Percentiles rank a stretch among this genome's conserved stretches.
Conservation (phyloP, 495 filamentous ascomycete species). For the Tuber aestivum region DNA sequence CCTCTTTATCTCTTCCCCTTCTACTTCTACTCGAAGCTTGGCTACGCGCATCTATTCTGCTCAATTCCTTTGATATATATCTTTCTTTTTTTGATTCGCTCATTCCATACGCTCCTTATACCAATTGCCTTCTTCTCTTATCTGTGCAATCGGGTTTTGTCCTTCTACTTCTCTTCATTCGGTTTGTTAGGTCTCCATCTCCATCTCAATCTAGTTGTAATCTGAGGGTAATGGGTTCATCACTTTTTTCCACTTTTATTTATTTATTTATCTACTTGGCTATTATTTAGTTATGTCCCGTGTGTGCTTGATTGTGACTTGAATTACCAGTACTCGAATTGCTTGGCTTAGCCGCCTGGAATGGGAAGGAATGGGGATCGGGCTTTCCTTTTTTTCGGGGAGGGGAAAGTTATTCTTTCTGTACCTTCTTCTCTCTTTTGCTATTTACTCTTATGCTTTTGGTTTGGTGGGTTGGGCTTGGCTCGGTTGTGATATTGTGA, state of each 20-base stretch:
- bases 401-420: neutral
- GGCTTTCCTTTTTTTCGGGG: neutral
- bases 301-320: neutral
- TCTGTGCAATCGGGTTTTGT: conserved; percentile 22
- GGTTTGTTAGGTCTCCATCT: conserved; percentile 3
- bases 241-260: conserved; percentile 2
- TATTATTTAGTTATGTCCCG: neutral
- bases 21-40: neutral
- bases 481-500: neutral
- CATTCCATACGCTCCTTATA: conserved; percentile 16
- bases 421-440: neutral
- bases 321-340: neutral
- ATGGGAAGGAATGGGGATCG: neutral
- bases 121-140: conserved; percentile 35
- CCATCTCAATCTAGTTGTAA: conserved; percentile 12
- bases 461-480: neutral
- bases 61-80: conserved; percentile 22
- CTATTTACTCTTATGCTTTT: neutral
- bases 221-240: conserved; percentile 10
- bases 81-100: conserved; percentile 4
- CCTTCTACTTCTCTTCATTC: conserved; percentile 15
- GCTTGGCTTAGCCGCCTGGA: neutral
- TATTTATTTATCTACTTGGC: conserved; percentile 8
- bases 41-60: conserved; percentile 14
- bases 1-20: neutral